A percentile compares a stretch with the other conserved stretches of the same genome.
Conservation (phyloP, 345 rosid species). For the Aquilaria yunnanensis region DNA sequence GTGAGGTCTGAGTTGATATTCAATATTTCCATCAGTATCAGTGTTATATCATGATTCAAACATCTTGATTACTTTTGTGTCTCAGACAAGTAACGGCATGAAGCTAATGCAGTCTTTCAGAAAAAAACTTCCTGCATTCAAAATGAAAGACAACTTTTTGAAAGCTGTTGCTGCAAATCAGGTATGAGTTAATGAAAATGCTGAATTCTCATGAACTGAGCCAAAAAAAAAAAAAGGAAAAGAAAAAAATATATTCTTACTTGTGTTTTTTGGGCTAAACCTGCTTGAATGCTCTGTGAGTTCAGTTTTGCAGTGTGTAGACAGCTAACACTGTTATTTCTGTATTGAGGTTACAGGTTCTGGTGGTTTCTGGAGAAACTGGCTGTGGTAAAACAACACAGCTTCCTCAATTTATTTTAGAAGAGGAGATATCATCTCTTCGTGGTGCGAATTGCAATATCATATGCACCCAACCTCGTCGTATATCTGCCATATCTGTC, state of each 20-base stretch:
- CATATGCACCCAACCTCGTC: slow-evolving; percentile 95
- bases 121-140: slow-evolving; percentile 86
- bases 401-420: slow-evolving; percentile 90
- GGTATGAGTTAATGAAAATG: slow-evolving; percentile 31
- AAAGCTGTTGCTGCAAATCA: slow-evolving; percentile 76
- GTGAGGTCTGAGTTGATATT: too few species aligned
- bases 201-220: slow-evolving; percentile 1
- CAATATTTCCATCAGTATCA: too few species aligned
- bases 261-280: too few species aligned
- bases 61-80: background rate
- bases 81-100: slow-evolving; percentile 47
- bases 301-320: too few species aligned
- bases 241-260: too few species aligned
- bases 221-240: too few species aligned
- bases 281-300: too few species aligned
- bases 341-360: slow-evolving; percentile 38
- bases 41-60: too few species aligned
- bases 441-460: slow-evolving; percentile 86
- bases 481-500: slow-evolving; percentile 93
- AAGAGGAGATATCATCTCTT: slow-evolving; percentile 70
- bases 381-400: slow-evolving; percentile 99
- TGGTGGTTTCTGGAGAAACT: slow-evolving; percentile 94
- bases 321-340: background rate
- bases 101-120: slow-evolving; percentile 71
- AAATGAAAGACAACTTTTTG: slow-evolving; percentile 64